These are phyloP conservation scores for Fomitopsis schrenkii DNA, from an alignment of 1,284 basidiomycete genomes.

Conservation along the genomic window DNA sequence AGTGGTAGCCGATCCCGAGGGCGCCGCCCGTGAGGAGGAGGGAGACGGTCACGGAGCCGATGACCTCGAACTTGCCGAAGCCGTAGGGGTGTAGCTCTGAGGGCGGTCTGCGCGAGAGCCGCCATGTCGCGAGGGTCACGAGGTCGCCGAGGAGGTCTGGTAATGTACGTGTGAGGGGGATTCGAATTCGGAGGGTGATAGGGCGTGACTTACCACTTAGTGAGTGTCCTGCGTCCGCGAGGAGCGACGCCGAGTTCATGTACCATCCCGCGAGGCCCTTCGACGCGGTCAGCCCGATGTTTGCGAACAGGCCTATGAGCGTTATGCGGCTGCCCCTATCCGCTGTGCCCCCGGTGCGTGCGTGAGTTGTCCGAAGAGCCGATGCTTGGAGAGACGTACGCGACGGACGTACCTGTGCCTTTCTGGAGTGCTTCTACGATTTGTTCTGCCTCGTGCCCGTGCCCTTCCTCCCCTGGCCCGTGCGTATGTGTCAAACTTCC, in stretches of 20 bases:
- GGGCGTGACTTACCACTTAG: constrained; percentile 61
- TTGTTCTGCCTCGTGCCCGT: constrained; percentile 65
- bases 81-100: constrained; percentile 81
- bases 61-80: constrained; percentile 92
- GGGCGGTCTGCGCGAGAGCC: constrained; percentile 78
- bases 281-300: constrained; percentile 76
- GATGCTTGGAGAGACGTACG: constrained; percentile 3
- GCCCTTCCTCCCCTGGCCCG: constrained; percentile 60
- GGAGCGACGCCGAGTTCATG: constrained; percentile 86
- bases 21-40: constrained; percentile 84
- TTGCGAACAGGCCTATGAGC: constrained; percentile 82
- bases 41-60: constrained; percentile 84
- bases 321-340: constrained; percentile 85
- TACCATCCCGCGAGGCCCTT: constrained; percentile 88
- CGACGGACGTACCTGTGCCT: constrained; percentile 50
- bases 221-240: constrained; percentile 97
- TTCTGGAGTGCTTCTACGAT: constrained; percentile 63
- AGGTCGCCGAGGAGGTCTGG: constrained; percentile 86
- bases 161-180: background rate
- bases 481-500: constrained; percentile 50
- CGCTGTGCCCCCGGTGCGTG: constrained; percentile 31
- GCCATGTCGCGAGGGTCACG: constrained; percentile 91
- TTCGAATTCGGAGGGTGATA: constrained; percentile 11
- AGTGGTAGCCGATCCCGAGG: constrained; percentile 91
- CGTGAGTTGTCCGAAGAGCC: constrained; percentile 4